Evolutionary conservation across 495 filamentous ascomycete genomes (phyloP).

Genomic region (Viridothelium virens): DNA sequence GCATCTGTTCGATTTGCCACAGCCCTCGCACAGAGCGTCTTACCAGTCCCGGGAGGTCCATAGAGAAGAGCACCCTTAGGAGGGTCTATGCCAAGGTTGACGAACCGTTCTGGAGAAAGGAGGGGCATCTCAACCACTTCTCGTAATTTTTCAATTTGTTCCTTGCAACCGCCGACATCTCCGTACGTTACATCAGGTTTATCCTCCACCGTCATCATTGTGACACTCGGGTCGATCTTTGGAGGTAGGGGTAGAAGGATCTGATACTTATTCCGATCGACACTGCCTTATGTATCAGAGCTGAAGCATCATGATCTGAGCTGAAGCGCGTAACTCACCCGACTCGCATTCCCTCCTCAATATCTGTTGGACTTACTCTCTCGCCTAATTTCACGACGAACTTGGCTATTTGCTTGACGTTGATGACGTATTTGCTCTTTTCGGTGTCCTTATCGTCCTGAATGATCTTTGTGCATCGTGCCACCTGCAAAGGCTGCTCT

Average conservation of each 20-base stretch:
- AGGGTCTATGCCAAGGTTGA: constrained; percentile 94
- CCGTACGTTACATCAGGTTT: constrained; percentile 99
- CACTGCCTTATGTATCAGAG: constrained; percentile 40
- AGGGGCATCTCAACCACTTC: constrained; percentile 98
- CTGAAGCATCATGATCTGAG: not conserved
- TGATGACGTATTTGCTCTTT: constrained; percentile 99
- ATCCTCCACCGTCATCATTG: constrained; percentile 99
- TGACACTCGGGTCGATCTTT: constrained; percentile 98
- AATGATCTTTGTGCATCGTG: constrained; percentile 98
- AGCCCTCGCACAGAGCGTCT: constrained; percentile 93
- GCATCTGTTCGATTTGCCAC: constrained; percentile 97
- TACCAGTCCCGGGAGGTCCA: constrained; percentile 93
- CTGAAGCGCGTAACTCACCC: constrained; percentile 46
- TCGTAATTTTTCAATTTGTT: constrained; percentile 97
- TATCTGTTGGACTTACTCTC: constrained; percentile 94
- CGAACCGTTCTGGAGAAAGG: constrained; percentile 92
- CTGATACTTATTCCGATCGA: constrained; percentile 98
- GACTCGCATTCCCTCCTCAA: constrained; percentile 97
- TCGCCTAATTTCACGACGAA: constrained; percentile 98
- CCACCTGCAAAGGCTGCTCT: constrained; percentile 95
- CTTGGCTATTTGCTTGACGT: constrained; percentile 99
- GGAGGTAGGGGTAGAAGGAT: constrained; percentile 94
- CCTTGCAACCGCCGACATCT: constrained; percentile 97
- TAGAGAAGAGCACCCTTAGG: constrained; percentile 96
- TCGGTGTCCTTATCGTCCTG: constrained; percentile 91